Percentiles rank a stretch among this genome's conserved stretches.
phyloP scores from a whole-genome alignment of 495 filamentous ascomycete genomes.

The Tuber umbilicatum region DNA sequence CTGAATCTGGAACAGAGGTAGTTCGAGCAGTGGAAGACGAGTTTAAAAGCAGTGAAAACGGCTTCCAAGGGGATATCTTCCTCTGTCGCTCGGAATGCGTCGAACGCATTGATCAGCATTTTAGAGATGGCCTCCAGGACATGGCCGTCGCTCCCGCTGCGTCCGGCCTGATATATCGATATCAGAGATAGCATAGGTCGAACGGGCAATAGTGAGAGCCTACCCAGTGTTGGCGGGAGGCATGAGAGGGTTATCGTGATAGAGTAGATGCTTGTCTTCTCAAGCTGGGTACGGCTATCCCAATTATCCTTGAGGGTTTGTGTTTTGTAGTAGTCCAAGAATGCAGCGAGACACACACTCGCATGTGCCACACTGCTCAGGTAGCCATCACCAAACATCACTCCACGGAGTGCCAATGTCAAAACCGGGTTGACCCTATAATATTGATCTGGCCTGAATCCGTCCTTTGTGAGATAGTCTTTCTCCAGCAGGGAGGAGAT shows the following conservation, averaged over 20 bases:
- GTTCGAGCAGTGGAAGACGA: neutral
- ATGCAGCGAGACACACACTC: neutral
- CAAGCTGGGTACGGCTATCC: neutral
- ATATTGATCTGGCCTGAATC: neutral
- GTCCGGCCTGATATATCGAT: neutral
- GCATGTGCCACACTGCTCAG: neutral
- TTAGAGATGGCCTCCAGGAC: neutral
- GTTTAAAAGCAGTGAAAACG: neutral
- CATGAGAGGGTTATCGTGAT: conserved; percentile 1
- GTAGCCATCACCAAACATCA: neutral
- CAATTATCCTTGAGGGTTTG: neutral
- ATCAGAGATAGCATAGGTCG: neutral
- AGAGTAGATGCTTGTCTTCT: neutral
- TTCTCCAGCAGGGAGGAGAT: conserved; percentile 11
- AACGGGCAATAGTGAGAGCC: neutral
- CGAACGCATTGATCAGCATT: neutral
- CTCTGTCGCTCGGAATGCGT: neutral
- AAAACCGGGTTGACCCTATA: conserved; percentile 25
- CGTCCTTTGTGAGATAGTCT: conserved; percentile 18
- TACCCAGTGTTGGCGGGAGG: neutral
- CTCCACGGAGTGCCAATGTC: conserved; percentile 13
- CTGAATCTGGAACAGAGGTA: conserved; percentile 2
- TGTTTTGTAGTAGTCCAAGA: conserved; percentile 22
- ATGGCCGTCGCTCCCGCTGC: neutral
- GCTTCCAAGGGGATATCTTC: neutral